Evolutionary conservation across 2,329 filamentous ascomycete genomes (phyloP).

Genomic region (Cladosporium sp.): DNA sequence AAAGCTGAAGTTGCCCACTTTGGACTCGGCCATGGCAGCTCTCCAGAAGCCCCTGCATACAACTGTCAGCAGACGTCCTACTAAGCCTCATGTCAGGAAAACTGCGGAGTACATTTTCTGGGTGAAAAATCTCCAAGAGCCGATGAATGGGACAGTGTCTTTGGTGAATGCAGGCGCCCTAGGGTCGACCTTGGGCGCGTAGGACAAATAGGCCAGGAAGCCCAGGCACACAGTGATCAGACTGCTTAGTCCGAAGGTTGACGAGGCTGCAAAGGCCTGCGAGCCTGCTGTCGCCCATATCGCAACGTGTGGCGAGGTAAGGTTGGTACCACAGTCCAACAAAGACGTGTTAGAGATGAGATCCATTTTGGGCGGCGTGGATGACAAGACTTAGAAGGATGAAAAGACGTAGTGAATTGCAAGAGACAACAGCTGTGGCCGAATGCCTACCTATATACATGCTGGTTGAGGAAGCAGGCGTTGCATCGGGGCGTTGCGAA

Average conservation of each 20-base stretch:
- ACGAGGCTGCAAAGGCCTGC: not conserved
- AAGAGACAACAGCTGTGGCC: no score
- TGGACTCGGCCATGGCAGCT: conserved; percentile 9
- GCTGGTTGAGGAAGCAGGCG: no score
- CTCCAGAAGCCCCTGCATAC: conserved; percentile 16
- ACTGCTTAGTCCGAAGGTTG: not conserved
- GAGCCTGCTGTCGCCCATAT: not conserved
- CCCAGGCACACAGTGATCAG: not conserved
- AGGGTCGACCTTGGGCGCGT: not conserved
- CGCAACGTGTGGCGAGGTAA: not conserved
- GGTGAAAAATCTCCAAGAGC: conserved; percentile 13
- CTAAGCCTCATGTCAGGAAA: not conserved
- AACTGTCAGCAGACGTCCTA: not conserved
- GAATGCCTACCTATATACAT: no score
- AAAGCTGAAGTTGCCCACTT: conserved; percentile 23
- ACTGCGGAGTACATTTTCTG: not conserved
- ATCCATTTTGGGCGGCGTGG: not conserved
- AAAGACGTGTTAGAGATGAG: not conserved
- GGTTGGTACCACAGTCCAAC: not conserved
- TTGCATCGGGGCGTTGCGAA: no score
- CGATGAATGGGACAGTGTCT: conserved; percentile 20
- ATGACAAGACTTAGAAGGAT: not conserved
- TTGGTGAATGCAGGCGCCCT: conserved; percentile 16
- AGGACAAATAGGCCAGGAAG: not conserved
- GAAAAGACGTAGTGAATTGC: no score